Conservation (phyloP, 805 yeast species). For the Candida alai region DNA sequence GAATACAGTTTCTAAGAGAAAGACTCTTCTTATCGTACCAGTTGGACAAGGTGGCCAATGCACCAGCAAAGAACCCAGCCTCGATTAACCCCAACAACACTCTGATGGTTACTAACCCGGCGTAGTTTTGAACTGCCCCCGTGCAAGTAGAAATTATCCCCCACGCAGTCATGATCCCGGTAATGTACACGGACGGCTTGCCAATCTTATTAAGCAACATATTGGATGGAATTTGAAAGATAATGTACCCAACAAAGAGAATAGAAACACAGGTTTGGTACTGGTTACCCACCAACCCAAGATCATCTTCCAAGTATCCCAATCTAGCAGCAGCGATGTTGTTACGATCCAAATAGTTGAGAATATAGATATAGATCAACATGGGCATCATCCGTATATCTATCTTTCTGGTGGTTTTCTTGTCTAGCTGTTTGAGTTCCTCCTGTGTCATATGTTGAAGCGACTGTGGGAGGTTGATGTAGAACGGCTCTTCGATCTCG, state of each 20-base stretch:
- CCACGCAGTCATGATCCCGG: slow-evolving; percentile 48
- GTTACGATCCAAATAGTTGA: slow-evolving; percentile 50
- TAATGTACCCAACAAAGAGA: slow-evolving; percentile 46
- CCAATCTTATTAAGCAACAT: slow-evolving; percentile 44
- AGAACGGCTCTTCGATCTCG: slow-evolving; percentile 7
- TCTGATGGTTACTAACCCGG: slow-evolving; percentile 44
- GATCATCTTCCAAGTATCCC: slow-evolving; percentile 45
- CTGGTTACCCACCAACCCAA: slow-evolving; percentile 38
- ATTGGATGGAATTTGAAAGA: slow-evolving; percentile 48
- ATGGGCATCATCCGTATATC: slow-evolving; percentile 50
- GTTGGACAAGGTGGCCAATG: slow-evolving; percentile 47
- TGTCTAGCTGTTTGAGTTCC: slow-evolving; percentile 43
- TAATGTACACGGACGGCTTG: slow-evolving; percentile 48
- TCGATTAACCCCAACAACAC: slow-evolving; percentile 45
- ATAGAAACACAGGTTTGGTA: slow-evolving; percentile 52
- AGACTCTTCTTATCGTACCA: slow-evolving; percentile 54
- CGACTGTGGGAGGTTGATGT: slow-evolving; percentile 25
- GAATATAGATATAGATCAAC: slow-evolving; percentile 47
- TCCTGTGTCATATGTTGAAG: slow-evolving; percentile 29
- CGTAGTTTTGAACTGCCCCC: slow-evolving; percentile 43
- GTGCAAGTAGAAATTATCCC: slow-evolving; percentile 46
- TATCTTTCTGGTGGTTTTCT: slow-evolving; percentile 41
- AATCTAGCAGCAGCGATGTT: slow-evolving; percentile 53
- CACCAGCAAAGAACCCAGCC: slow-evolving; percentile 47
- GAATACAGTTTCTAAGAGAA: slow-evolving; percentile 46